phyloP scores from a whole-genome alignment of 2,329 filamentous ascomycete genomes.

The Ophiocordyceps camponoti-leonardi region DNA sequence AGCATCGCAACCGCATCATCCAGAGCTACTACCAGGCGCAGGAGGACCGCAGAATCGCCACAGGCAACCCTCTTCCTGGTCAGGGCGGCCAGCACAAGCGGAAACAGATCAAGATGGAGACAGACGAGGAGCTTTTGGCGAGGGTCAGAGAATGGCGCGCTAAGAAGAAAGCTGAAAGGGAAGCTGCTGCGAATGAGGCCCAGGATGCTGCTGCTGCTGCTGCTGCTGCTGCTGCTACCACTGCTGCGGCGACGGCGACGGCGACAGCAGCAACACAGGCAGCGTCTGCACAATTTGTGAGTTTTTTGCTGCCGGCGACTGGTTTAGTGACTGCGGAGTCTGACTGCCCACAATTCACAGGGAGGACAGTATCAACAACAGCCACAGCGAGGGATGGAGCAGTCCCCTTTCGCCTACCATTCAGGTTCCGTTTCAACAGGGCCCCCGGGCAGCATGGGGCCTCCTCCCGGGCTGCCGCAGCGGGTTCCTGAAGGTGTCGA shows the following conservation, averaged over 20 bases:
- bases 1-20: slow-evolving; percentile 75
- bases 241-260: neutral
- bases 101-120: slow-evolving; percentile 59
- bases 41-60: slow-evolving; percentile 62
- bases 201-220: slow-evolving; percentile 20
- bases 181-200: slow-evolving; percentile 31
- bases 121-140: slow-evolving; percentile 60
- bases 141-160: slow-evolving; percentile 63
- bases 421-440: slow-evolving; percentile 25
- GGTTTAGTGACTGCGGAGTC: neutral
- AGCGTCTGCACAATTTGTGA: slow-evolving; percentile 34
- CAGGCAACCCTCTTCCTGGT: slow-evolving; percentile 67
- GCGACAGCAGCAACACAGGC: neutral
- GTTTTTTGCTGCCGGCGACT: slow-evolving; percentile 19
- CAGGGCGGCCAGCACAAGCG: slow-evolving; percentile 44
- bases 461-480: slow-evolving; percentile 24
- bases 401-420: slow-evolving; percentile 16
- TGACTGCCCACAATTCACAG: neutral
- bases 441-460: slow-evolving; percentile 21
- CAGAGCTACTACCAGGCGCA: slow-evolving; percentile 74
- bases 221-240: too few species aligned
- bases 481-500: slow-evolving; percentile 17
- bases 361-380: slow-evolving; percentile 10
- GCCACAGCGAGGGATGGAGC: slow-evolving; percentile 8
- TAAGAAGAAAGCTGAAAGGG: slow-evolving; percentile 39